Conservation (phyloP, 148 eudicot genomes). For the Rhododendron simsii region DNA sequence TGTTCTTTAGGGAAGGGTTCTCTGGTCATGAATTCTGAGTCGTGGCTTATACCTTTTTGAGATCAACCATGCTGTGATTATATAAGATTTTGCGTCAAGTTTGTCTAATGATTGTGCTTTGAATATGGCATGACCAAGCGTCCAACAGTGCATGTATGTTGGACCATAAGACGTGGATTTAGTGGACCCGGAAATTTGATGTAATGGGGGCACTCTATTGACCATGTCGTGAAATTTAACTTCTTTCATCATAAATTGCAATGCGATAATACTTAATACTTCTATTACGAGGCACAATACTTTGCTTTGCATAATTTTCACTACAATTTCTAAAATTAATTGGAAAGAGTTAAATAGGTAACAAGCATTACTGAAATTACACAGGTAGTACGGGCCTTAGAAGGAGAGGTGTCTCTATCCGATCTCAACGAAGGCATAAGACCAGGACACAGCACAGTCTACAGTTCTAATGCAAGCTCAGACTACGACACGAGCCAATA, state of each 20-base stretch:
- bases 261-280: no score
- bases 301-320: not conserved
- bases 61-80: not conserved
- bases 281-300: not conserved
- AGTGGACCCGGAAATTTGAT: not conserved
- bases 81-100: not conserved
- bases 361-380: not conserved
- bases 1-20: not conserved
- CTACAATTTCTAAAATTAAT: not conserved
- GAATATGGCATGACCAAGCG: not conserved
- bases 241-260: not conserved
- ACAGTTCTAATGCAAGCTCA: slow-evolving; percentile 77
- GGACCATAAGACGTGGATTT: not conserved
- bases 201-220: not conserved
- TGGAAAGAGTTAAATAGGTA: not conserved
- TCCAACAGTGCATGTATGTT: not conserved
- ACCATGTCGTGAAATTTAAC: not conserved
- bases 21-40: not conserved
- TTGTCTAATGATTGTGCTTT: not conserved
- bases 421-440: slow-evolving; percentile 76
- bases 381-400: slow-evolving; percentile 96
- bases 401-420: slow-evolving; percentile 82
- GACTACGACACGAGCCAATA: slow-evolving; percentile 78
- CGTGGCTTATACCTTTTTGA: not conserved
- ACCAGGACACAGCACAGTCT: slow-evolving; percentile 79